These are phyloP conservation scores for Thelonectria discophora DNA, from an alignment of 2,329 filamentous ascomycete genomes.

Conservation along the genomic window DNA sequence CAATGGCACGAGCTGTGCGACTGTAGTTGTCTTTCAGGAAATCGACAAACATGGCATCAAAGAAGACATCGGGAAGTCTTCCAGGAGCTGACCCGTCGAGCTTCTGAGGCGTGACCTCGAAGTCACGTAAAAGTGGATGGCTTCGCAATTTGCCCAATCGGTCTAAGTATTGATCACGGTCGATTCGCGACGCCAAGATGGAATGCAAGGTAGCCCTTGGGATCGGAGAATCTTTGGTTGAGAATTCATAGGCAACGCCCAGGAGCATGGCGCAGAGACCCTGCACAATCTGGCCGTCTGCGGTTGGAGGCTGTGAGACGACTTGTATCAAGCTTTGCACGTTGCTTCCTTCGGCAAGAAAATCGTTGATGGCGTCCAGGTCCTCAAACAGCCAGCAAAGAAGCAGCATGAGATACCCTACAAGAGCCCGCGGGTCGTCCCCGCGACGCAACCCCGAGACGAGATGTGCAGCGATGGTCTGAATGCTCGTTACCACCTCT, in stretches of 20 bases:
- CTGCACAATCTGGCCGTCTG: constrained; percentile 73
- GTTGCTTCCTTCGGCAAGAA: constrained; percentile 90
- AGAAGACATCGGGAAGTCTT: constrained; percentile 80
- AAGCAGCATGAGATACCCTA: constrained; percentile 90
- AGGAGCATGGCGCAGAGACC: constrained; percentile 86
- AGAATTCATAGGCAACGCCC: constrained; percentile 94
- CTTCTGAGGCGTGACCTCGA: constrained; percentile 83
- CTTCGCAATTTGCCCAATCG: constrained; percentile 80
- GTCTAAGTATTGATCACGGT: constrained; percentile 87
- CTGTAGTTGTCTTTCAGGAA: constrained; percentile 98
- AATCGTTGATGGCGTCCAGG: constrained; percentile 89
- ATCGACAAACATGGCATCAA: constrained; percentile 87
- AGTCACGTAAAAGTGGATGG: constrained; percentile 83
- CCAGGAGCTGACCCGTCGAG: constrained; percentile 57
- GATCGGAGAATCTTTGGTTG: constrained; percentile 94
- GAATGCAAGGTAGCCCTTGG: constrained; percentile 82
- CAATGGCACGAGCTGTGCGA: constrained; percentile 82
- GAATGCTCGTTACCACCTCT: constrained; percentile 93
- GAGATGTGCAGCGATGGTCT: constrained; percentile 87
- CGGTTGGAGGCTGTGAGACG: constrained; percentile 65
- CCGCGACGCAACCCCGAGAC: constrained; percentile 78
- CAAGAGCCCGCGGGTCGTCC: constrained; percentile 79
- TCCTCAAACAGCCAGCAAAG: constrained; percentile 93
- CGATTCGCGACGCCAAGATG: constrained; percentile 78
- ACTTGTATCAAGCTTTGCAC: constrained; percentile 86